Evolutionary conservation across 73 alveolate genomes (phyloP).

Genomic region (Paramecium pentaurelia): DNA sequence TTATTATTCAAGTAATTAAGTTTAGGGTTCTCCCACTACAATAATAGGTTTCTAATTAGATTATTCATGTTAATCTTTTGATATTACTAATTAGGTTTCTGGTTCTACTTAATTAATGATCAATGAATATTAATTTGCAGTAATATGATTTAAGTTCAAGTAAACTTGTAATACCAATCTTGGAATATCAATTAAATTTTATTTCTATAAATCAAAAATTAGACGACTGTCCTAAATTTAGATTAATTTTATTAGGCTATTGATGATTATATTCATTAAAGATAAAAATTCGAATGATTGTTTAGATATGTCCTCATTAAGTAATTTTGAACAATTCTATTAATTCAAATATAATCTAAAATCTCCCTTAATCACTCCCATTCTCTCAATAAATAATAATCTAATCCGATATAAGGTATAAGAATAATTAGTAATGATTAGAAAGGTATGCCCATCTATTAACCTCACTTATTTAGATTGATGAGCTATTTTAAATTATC

Average conservation of each 20-base stretch:
- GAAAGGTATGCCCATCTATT: not conserved
- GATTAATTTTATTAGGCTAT: not conserved
- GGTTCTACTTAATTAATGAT: not conserved
- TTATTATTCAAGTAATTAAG: not conserved
- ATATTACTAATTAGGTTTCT: not conserved
- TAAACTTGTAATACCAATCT: not conserved
- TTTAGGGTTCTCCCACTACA: not conserved
- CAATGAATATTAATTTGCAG: not conserved
- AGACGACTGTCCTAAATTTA: not conserved
- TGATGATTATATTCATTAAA: not conserved
- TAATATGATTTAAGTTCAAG: not conserved
- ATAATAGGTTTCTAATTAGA: not conserved
- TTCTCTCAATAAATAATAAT: not conserved
- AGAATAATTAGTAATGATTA: not conserved
- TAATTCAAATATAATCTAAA: not conserved
- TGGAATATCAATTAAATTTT: not conserved
- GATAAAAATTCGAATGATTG: not conserved
- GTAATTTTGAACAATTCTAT: not conserved
- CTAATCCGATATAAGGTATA: not conserved
- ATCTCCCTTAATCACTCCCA: not conserved
- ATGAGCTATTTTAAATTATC: not conserved
- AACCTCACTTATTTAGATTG: not conserved
- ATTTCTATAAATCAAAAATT: not conserved
- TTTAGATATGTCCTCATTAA: not conserved
- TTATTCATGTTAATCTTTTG: not conserved